Percentiles rank a stretch among this genome's conserved stretches.
Evolutionary conservation across 495 filamentous ascomycete species (phyloP).

Genomic region (Parmelia sp.): DNA sequence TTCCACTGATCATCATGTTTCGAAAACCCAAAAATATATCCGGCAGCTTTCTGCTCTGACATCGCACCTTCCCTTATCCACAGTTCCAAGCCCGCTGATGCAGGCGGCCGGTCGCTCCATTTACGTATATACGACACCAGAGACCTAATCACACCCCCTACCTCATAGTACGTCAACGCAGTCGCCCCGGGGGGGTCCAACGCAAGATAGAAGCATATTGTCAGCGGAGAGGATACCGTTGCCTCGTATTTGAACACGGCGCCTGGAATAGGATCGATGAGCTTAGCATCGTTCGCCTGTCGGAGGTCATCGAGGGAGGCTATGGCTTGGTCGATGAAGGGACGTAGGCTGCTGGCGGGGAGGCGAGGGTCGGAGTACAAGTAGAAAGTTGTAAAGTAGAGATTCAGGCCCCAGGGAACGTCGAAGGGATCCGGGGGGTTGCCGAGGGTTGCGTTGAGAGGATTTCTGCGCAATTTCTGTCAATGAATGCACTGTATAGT

Average conservation of each 20-base stretch:
- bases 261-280: not conserved
- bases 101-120: not conserved
- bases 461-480: not conserved
- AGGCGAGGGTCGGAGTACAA: not conserved
- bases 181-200: not conserved
- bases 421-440: not conserved
- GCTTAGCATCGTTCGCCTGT: not conserved
- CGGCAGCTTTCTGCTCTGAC: not conserved
- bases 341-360: not conserved
- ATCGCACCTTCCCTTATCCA: not conserved
- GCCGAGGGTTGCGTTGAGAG: not conserved
- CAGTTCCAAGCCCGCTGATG: not conserved
- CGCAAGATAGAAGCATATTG: not conserved
- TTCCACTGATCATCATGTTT: not conserved
- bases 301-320: not conserved
- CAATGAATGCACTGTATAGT: not conserved
- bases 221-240: not conserved
- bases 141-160: not conserved
- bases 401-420: not conserved
- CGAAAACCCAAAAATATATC: not conserved
- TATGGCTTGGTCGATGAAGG: not conserved
- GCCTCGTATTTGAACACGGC: not conserved
- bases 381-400: not conserved
- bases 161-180: slow-evolving; percentile 2
- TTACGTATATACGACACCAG: not conserved